Evolutionary conservation across 441 rosid species (phyloP), one percentile per base, ranked within the genome.

Genomic region (Croton setiger): DNA sequence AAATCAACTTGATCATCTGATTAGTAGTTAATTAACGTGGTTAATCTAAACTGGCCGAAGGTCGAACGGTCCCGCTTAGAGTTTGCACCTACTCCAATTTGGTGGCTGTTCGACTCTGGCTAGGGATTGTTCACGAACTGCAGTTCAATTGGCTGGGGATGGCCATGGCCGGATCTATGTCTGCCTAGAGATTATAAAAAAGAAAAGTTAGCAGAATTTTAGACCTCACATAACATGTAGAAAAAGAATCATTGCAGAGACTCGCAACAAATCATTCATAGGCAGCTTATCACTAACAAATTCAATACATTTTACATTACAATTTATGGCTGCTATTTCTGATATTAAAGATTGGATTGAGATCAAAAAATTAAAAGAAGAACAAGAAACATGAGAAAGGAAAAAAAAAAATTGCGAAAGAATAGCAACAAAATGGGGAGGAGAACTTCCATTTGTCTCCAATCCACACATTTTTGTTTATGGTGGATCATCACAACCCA

Each of bases 251-350:
- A 72, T 59, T 60, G 43, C 55, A 64, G 35, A 49, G 41, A 52
- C 61, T 73, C 66, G 64, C 72, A 71, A 67, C 73, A 73, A 64
- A 74, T 75, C 77, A 69, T 74, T 74, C 64, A 68, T 63, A 76
- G 67, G 81, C 82, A 69, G 78, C 79, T 72, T 63, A 49, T 41
- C 72, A 65, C 80, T 75, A 74, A 75, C 73, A 73, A 72, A 74
- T 81, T 75, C 66, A 74, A 63, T 71, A 70, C 78, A 69, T 62
- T 70, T 75, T 63, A 80, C 60, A 76, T 74, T 82, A 84, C 86
- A 82, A 27, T 55, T 74, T 70, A 59, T 63, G 23, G 52, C 69
- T 71, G 77, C 69, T 67, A 56, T 52, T 67, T 67, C 69, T 59
- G 72, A 67, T 66, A 75, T 75, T 64, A 57, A 63, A 64, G 63